Conservation (phyloP, 176 grass and related monocot species). For the Musa itinerans region DNA sequence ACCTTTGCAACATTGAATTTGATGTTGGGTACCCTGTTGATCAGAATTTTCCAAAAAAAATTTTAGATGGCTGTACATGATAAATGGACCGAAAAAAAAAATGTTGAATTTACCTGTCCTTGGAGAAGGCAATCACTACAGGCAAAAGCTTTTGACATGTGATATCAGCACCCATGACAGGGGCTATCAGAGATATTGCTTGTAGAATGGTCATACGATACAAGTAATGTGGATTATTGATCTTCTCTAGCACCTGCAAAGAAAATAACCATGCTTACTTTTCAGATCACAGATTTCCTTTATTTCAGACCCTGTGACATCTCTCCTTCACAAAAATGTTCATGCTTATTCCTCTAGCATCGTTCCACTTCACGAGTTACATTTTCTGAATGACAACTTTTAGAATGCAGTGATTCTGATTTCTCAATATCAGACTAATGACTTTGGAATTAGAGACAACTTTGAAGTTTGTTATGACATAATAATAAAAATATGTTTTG, state of each 20-base stretch:
- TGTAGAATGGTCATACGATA: conserved; percentile 84
- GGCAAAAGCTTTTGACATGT: conserved; percentile 74
- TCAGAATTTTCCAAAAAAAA: neutral
- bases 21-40: conserved; percentile 83
- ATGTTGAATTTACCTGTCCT: conserved; percentile 52
- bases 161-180: conserved; percentile 91
- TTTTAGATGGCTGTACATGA: neutral
- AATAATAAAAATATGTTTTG: no score
- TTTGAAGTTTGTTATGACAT: no score
- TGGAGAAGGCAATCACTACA: conserved; percentile 71
- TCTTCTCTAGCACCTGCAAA: conserved; percentile 77
- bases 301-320: no score
- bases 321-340: no score
- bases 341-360: no score
- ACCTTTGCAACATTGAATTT: conserved; percentile 95
- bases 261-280: conserved; percentile 14
- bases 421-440: no score
- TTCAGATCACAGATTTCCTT: no score
- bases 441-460: no score
- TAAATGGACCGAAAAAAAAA: neutral
- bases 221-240: conserved; percentile 88
- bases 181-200: conserved; percentile 69
- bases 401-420: no score
- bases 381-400: no score
- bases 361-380: no score